Percentiles rank a stretch among this genome's conserved stretches.
These are phyloP conservation scores for Zarea fungicola DNA, from an alignment of 2,329 filamentous ascomycete species.

Conservation along the genomic window DNA sequence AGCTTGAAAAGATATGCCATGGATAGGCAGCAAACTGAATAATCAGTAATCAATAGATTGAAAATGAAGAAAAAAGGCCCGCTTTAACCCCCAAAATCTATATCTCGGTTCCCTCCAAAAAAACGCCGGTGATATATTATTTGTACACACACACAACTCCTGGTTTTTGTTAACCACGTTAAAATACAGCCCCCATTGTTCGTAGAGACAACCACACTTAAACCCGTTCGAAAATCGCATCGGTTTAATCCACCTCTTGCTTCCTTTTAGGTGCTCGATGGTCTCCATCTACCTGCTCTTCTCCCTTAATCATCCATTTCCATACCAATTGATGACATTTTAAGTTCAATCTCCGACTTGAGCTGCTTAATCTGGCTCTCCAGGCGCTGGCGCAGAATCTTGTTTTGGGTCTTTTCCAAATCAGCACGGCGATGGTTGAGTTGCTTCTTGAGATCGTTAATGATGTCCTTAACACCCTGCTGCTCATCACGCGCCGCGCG, in stretches of 20 bases:
- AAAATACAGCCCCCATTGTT: background rate
- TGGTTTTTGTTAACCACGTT: no score
- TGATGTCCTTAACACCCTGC: slow-evolving; percentile 51
- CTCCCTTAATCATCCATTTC: slow-evolving; percentile 29
- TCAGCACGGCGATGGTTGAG: slow-evolving; percentile 41
- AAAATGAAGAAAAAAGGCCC: background rate
- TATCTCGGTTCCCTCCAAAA: background rate
- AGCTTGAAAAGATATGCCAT: no score
- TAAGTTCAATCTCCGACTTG: slow-evolving; percentile 39
- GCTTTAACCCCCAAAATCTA: background rate
- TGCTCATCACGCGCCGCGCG: slow-evolving; percentile 44
- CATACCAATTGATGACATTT: slow-evolving; percentile 39
- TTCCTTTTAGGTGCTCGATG: no score
- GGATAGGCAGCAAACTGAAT: background rate
- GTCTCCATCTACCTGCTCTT: no score
- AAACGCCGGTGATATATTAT: background rate
- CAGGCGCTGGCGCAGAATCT: slow-evolving; percentile 46
- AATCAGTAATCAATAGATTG: background rate
- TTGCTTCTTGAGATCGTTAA: slow-evolving; percentile 47
- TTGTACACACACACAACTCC: no score
- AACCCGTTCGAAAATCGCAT: no score
- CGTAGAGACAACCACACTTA: no score
- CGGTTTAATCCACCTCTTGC: background rate
- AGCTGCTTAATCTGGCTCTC: slow-evolving; percentile 45
- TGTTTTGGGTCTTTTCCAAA: slow-evolving; percentile 38